These are phyloP conservation scores for Amaranthus palmeri DNA, from an alignment of 148 eudicot genomes.

Conservation along the genomic window DNA sequence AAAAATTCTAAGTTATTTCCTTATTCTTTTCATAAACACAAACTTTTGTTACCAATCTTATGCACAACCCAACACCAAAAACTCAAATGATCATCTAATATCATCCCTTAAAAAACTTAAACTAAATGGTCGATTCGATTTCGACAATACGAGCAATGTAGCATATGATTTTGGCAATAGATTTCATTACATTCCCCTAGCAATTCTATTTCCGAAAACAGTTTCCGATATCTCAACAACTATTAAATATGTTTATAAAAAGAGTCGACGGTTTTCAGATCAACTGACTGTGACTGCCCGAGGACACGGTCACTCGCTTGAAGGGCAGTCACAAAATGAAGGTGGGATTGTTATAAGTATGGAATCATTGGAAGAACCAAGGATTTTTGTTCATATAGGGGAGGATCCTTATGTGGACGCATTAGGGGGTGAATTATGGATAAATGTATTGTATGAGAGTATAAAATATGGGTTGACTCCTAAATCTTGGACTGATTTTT, in stretches of 20 bases:
- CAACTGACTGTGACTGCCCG: slow-evolving; percentile 64
- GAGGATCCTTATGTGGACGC: slow-evolving; percentile 67
- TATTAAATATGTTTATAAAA: slow-evolving; percentile 43
- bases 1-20: slow-evolving; percentile 24
- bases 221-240: slow-evolving; percentile 62
- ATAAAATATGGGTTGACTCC: slow-evolving; percentile 69
- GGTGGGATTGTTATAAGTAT: slow-evolving; percentile 69
- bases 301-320: slow-evolving; percentile 88
- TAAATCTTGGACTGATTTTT: slow-evolving; percentile 92
- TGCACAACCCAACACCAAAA: slow-evolving; percentile 29
- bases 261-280: slow-evolving; percentile 42
- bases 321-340: slow-evolving; percentile 73
- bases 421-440: slow-evolving; percentile 84
- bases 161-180: slow-evolving; percentile 77
- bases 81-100: slow-evolving; percentile 12
- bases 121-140: slow-evolving; percentile 49
- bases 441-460: slow-evolving; percentile 65
- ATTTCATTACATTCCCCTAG: slow-evolving; percentile 49
- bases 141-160: slow-evolving; percentile 40
- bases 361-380: slow-evolving; percentile 56
- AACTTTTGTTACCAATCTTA: slow-evolving; percentile 44
- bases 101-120: slow-evolving; percentile 34
- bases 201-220: slow-evolving; percentile 64
- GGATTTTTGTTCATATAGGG: slow-evolving; percentile 49
- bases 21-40: slow-evolving; percentile 35